phyloP scores from a whole-genome alignment of 129 eudicot species.

The Solidago caesia region DNA sequence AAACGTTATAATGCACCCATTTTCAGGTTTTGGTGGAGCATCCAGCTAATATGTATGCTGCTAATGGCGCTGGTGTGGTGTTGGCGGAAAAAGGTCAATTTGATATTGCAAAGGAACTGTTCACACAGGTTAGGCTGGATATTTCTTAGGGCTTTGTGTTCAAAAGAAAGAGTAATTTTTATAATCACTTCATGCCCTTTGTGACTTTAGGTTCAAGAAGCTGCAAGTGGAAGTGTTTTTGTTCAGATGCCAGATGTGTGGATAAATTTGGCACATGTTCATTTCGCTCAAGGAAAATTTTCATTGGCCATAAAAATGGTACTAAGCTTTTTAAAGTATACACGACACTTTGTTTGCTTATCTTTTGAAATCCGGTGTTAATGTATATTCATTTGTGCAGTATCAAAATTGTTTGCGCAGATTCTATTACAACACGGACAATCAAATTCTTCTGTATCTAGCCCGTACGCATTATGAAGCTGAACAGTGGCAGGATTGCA shows the following conservation, averaged over 20 bases:
- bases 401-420: constrained; percentile 93
- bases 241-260: constrained; percentile 98
- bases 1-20: not conserved
- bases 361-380: constrained; percentile 1
- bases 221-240: constrained; percentile 87
- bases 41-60: constrained; percentile 86
- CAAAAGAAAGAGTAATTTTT: not conserved
- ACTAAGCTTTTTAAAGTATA: not conserved
- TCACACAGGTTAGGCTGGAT: constrained; percentile 68
- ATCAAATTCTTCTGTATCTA: constrained; percentile 77
- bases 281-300: constrained; percentile 95
- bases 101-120: constrained; percentile 87
- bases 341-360: not conserved
- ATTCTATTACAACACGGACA: constrained; percentile 83
- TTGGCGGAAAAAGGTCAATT: constrained; percentile 96
- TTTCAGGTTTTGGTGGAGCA: constrained; percentile 74
- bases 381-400: constrained; percentile 46
- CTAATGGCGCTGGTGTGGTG: constrained; percentile 95
- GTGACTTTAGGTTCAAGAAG: constrained; percentile 82
- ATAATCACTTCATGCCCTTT: not conserved
- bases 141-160: constrained; percentile 2
- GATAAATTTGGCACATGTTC: constrained; percentile 96
- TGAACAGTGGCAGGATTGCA: constrained; percentile 97
- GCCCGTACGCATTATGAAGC: constrained; percentile 98
- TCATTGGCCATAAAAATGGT: constrained; percentile 93